Conservation (phyloP, 257 asterid species). For the Ballota nigra region DNA sequence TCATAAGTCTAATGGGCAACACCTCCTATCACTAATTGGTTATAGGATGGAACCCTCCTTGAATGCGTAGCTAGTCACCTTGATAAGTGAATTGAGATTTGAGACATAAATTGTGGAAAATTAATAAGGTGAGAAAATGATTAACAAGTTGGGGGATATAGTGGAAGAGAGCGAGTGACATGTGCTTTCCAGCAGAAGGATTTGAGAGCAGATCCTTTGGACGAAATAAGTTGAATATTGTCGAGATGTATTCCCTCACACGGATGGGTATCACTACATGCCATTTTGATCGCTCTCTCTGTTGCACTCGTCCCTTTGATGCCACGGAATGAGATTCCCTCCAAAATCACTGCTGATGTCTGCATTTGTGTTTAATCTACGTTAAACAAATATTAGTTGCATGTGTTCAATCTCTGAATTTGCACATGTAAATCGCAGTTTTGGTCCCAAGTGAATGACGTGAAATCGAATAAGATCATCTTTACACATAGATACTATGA, state of each 20-base stretch:
- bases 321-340: neutral
- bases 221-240: neutral
- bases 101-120: neutral
- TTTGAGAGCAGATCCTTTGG: neutral
- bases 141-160: slow-evolving; percentile 52
- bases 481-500: too few relatives aligned
- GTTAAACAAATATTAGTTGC: too few relatives aligned
- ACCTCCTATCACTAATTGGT: too few relatives aligned
- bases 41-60: too few relatives aligned
- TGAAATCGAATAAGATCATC: too few relatives aligned
- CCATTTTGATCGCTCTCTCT: neutral
- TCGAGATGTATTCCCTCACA: neutral
- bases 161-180: slow-evolving; percentile 29
- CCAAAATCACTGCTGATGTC: neutral
- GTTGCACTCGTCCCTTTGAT: neutral
- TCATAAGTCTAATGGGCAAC: too few relatives aligned
- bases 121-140: neutral
- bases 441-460: too few relatives aligned
- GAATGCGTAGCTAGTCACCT: too few relatives aligned
- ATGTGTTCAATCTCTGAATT: neutral
- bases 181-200: neutral
- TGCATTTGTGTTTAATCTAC: neutral
- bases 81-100: too few relatives aligned
- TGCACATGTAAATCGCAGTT: too few relatives aligned
- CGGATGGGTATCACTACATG: neutral